Evolutionary conservation across 345 rosid species (phyloP).

Genomic region (Anastatica hierochuntica): DNA sequence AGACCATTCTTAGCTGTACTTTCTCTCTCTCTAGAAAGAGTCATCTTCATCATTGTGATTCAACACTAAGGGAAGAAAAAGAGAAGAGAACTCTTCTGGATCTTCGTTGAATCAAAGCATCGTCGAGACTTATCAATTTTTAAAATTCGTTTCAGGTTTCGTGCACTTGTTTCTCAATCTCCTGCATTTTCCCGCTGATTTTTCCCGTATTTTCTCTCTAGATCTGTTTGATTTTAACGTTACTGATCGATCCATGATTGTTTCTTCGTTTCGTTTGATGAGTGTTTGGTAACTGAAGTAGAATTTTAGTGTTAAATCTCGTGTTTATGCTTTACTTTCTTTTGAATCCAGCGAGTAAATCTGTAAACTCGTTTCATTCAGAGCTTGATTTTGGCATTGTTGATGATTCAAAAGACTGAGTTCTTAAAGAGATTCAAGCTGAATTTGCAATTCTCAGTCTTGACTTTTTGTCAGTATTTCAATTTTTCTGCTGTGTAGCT

Average conservation of each 20-base stretch:
- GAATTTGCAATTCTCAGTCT: neutral
- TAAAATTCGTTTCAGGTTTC: slow-evolving; percentile 1
- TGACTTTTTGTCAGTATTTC: neutral
- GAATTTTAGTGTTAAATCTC: slow-evolving; percentile 1
- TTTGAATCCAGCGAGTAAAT: neutral
- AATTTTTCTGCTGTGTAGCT: neutral
- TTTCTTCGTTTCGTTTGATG: no score
- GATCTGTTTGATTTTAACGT: slow-evolving; percentile 10
- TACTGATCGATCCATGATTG: neutral
- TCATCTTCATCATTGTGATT: neutral
- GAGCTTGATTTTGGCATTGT: slow-evolving; percentile 3
- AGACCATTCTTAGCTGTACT: slow-evolving; percentile 27
- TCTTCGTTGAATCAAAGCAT: slow-evolving; percentile 1
- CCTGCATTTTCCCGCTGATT: neutral
- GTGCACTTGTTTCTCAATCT: neutral
- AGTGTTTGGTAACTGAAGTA: neutral
- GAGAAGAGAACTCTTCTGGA: neutral
- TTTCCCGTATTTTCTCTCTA: neutral
- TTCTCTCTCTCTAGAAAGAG: slow-evolving; percentile 9
- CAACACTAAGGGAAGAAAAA: neutral
- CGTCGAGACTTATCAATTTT: neutral
- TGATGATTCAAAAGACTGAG: slow-evolving; percentile 1
- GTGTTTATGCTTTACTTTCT: slow-evolving; percentile 1
- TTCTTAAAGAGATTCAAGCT: neutral
- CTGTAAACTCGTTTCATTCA: neutral